A percentile compares a stretch with the other conserved stretches of the same genome.
Evolutionary conservation across 1,284 basidiomycete genomes (phyloP).

Genomic region (Rhodofomes roseus): DNA sequence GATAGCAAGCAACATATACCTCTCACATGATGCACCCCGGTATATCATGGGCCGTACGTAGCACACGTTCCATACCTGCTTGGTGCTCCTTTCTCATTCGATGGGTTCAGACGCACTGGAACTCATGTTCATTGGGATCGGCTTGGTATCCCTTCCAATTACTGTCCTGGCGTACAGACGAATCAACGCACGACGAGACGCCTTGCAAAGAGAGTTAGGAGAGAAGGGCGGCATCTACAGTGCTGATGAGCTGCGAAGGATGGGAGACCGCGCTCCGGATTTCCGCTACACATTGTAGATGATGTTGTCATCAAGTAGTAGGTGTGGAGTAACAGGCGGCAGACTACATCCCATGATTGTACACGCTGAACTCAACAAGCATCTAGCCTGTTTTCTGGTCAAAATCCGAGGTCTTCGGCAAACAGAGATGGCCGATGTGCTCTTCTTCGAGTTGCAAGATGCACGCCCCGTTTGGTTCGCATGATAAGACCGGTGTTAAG

Average conservation of each 20-base stretch:
- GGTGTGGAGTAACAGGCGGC: no score
- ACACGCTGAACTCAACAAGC: no score
- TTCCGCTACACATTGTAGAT: constrained; percentile 46
- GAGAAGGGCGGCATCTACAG: constrained; percentile 12
- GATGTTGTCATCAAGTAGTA: no score
- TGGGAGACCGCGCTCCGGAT: constrained; percentile 64
- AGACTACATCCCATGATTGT: no score
- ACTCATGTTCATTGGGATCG: constrained; percentile 64
- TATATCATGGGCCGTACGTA: constrained; percentile 57
- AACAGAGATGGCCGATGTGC: no score
- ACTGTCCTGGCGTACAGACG: constrained; percentile 47
- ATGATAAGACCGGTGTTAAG: no score
- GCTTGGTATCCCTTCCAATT: constrained; percentile 48
- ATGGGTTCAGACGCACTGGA: constrained; percentile 51
- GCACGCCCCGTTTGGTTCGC: no score
- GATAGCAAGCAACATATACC: constrained; percentile 58
- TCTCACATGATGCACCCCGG: constrained; percentile 51
- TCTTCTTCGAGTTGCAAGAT: no score
- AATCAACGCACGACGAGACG: constrained; percentile 45
- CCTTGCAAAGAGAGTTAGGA: constrained; percentile 11
- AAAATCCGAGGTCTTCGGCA: no score
- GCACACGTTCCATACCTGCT: neutral
- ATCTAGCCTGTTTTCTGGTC: no score
- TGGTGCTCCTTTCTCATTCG: neutral
- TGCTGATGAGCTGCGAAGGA: constrained; percentile 38